Percentiles rank a stretch among this genome's conserved stretches.
Evolutionary conservation across 306 rosid species (phyloP).

Genomic region (Cucurbita maxima): DNA sequence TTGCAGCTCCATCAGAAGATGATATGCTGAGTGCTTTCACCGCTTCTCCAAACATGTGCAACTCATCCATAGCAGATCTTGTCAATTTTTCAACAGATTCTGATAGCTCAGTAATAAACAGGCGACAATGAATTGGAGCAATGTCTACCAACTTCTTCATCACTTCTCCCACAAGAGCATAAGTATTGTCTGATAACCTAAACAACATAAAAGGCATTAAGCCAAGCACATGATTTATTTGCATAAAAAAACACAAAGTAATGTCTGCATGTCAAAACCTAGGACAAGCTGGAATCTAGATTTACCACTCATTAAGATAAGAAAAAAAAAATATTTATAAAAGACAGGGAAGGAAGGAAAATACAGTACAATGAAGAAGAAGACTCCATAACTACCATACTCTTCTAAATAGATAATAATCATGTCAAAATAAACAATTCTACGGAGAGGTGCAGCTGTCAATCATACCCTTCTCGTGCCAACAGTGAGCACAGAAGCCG

Average conservation of each 20-base stretch:
- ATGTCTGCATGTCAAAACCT: neutral
- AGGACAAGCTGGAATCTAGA: neutral
- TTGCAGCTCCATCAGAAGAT: conserved; percentile 86
- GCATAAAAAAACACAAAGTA: neutral
- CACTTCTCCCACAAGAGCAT: conserved; percentile 79
- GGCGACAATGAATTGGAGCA: conserved; percentile 67
- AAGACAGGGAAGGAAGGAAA: neutral
- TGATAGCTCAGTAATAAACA: conserved; percentile 71
- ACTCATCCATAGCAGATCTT: conserved; percentile 69
- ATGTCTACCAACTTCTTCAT: conserved; percentile 82
- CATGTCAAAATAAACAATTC: neutral
- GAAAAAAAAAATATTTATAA: neutral
- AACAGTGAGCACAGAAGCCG: conserved; percentile 83
- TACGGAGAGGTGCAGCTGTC: neutral
- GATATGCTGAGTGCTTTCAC: conserved; percentile 65
- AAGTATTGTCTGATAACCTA: conserved; percentile 90
- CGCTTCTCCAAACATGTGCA: conserved; percentile 53
- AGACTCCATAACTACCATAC: neutral
- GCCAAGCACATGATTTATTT: conserved; percentile 4
- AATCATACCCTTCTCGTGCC: conserved; percentile 81
- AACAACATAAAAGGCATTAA: conserved; percentile 18
- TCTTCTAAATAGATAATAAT: neutral
- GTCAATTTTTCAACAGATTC: conserved; percentile 71
- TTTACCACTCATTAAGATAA: neutral
- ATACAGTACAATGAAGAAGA: neutral